Evolutionary conservation across 192 early-diverging fungal genomes (phyloP).

Genomic region (Entophlyctis luteolus): DNA sequence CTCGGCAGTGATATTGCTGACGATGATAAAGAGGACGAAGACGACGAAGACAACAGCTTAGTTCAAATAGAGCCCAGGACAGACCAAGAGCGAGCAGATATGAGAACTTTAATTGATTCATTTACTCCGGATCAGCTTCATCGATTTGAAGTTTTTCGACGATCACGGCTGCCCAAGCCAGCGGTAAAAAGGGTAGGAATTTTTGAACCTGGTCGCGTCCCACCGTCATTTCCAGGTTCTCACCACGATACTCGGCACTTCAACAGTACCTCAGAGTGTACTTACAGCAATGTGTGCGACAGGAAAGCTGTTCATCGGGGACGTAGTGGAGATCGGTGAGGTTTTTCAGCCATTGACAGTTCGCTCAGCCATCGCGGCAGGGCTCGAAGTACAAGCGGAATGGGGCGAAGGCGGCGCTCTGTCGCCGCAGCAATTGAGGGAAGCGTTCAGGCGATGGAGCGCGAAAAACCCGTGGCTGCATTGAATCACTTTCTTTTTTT

Average conservation of each 20-base stretch:
- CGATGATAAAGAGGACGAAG: constrained; percentile 13
- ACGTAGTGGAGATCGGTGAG: constrained; percentile 72
- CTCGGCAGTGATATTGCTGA: constrained; percentile 7
- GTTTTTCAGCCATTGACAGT: neutral
- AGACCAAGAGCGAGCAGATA: constrained; percentile 13
- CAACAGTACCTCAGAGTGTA: constrained; percentile 57
- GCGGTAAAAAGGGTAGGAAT: constrained; percentile 64
- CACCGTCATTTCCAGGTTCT: neutral
- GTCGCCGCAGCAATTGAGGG: constrained; percentile 73
- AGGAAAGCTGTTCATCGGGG: constrained; percentile 82
- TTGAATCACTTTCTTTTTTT: constrained; percentile 9
- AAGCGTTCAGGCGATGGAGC: constrained; percentile 72
- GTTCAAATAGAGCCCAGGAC: constrained; percentile 9
- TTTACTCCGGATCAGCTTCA: constrained; percentile 13
- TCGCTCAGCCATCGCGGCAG: neutral
- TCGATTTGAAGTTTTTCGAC: constrained; percentile 74
- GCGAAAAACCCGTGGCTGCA: constrained; percentile 31
- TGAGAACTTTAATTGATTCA: constrained; percentile 23
- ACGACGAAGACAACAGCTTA: constrained; percentile 17
- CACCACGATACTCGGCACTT: neutral
- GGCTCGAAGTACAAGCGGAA: constrained; percentile 67
- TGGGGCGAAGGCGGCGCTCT: constrained; percentile 70
- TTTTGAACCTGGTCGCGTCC: neutral
- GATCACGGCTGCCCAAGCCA: constrained; percentile 68
- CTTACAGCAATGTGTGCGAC: constrained; percentile 82